Evolutionary conservation across 2,329 filamentous ascomycete genomes (phyloP).

Genomic region (Epichloe typhina): DNA sequence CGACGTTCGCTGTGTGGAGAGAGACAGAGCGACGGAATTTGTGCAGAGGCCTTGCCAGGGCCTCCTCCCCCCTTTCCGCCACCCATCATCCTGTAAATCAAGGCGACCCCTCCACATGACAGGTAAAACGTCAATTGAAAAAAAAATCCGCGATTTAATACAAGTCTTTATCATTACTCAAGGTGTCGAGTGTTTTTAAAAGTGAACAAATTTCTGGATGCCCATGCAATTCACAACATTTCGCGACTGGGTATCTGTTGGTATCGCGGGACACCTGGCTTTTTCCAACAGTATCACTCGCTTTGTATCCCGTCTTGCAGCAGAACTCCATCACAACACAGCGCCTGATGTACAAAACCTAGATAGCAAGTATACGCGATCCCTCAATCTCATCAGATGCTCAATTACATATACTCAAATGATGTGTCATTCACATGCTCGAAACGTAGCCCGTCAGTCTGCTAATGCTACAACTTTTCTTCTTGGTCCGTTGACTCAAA

Average conservation of each 20-base stretch:
- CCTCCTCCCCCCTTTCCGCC: too few relatives aligned
- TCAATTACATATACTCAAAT: neutral
- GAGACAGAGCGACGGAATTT: too few relatives aligned
- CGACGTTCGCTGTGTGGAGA: too few relatives aligned
- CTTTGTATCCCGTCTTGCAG: too few relatives aligned
- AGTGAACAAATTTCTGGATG: neutral
- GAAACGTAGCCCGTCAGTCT: neutral
- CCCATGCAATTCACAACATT: neutral
- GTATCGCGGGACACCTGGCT: too few relatives aligned
- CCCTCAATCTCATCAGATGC: neutral
- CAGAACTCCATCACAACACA: neutral
- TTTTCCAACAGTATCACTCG: too few relatives aligned
- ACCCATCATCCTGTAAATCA: too few relatives aligned
- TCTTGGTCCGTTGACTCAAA: constrained; percentile 3
- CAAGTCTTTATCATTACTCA: neutral
- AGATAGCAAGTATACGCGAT: neutral
- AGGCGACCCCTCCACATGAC: too few relatives aligned
- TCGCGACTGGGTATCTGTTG: neutral
- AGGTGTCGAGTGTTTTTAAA: neutral
- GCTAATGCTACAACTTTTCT: neutral
- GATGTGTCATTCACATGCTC: neutral
- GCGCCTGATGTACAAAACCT: neutral
- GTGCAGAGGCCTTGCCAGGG: too few relatives aligned
- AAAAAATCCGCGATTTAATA: too few relatives aligned
- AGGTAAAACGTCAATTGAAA: too few relatives aligned